Evolutionary conservation across 2,329 filamentous ascomycete species (phyloP).

Genomic region (Clonostachys rosea): DNA sequence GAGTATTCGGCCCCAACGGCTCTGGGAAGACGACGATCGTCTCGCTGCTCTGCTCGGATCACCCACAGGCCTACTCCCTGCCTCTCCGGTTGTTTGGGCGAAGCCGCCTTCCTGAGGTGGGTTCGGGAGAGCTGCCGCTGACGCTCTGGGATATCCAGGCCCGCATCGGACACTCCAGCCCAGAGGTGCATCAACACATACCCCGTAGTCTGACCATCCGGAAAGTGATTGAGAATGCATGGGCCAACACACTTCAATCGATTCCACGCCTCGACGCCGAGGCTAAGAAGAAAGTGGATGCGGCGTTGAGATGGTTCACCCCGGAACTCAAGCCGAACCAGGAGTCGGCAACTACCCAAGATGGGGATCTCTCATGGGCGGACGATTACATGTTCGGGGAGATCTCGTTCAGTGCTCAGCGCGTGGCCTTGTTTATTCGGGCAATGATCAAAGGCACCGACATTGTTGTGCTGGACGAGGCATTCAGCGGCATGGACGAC

Average conservation of each 20-base stretch:
- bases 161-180: conserved; percentile 87
- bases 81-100: conserved; percentile 84
- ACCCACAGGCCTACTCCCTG: conserved; percentile 88
- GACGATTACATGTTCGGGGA: conserved; percentile 65
- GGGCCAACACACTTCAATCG: conserved; percentile 80
- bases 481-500: conserved; percentile 82
- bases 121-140: conserved; percentile 62
- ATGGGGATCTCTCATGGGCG: conserved; percentile 54
- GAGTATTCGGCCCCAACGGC: conserved; percentile 88
- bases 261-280: conserved; percentile 59
- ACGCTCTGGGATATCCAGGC: conserved; percentile 91
- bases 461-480: conserved; percentile 81
- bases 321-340: conserved; percentile 63
- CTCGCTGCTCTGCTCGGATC: conserved; percentile 89
- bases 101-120: conserved; percentile 70
- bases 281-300: conserved; percentile 58
- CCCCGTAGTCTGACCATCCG: conserved; percentile 71
- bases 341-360: conserved; percentile 7
- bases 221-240: conserved; percentile 77
- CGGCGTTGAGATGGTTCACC: conserved; percentile 72
- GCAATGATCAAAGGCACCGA: conserved; percentile 77
- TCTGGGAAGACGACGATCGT: conserved; percentile 95
- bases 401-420: conserved; percentile 76
- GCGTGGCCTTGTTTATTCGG: conserved; percentile 78
- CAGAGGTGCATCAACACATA: conserved; percentile 92